phyloP scores from a whole-genome alignment of 2,329 filamentous ascomycete genomes.

The Coccinonectria pachysandricola region DNA sequence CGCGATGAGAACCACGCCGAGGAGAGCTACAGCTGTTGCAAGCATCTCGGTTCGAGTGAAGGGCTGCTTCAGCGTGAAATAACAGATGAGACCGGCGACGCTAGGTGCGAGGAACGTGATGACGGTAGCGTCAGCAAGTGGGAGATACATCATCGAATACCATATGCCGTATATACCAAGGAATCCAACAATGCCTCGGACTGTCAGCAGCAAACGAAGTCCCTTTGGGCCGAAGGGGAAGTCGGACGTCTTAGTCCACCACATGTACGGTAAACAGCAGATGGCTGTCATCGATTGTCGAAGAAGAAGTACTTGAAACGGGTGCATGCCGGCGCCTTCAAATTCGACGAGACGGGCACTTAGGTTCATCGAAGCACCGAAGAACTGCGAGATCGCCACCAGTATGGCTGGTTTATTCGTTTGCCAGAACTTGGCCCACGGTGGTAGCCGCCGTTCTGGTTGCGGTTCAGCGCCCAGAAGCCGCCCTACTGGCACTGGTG shows the following conservation, averaged over 20 bases:
- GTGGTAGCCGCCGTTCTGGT: slow-evolving; percentile 7
- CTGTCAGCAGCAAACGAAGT: slow-evolving; percentile 56
- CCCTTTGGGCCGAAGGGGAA: slow-evolving; percentile 60
- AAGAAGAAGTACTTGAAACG: slow-evolving; percentile 74
- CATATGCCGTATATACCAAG: slow-evolving; percentile 74
- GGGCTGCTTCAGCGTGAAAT: slow-evolving; percentile 61
- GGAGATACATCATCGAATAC: slow-evolving; percentile 60
- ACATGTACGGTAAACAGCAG: slow-evolving; percentile 63
- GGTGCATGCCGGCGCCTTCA: slow-evolving; percentile 62
- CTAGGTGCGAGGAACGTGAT: slow-evolving; percentile 79
- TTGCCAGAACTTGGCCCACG: slow-evolving; percentile 39
- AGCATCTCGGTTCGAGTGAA: slow-evolving; percentile 71
- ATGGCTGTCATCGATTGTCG: slow-evolving; percentile 66
- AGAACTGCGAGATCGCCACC: slow-evolving; percentile 67
- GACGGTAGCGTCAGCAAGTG: slow-evolving; percentile 78
- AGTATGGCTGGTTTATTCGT: slow-evolving; percentile 63
- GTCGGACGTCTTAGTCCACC: slow-evolving; percentile 53
- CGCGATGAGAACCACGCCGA: slow-evolving; percentile 76
- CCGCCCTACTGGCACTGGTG: too few relatives aligned
- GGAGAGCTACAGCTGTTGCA: slow-evolving; percentile 62
- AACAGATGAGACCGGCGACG: slow-evolving; percentile 71
- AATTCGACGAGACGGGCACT: slow-evolving; percentile 66
- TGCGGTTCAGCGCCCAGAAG: slow-evolving; percentile 1
- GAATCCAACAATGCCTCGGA: slow-evolving; percentile 59
- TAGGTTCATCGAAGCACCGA: slow-evolving; percentile 79